These are phyloP conservation scores for Myrica gale DNA, from an alignment of 306 rosid genomes.

Conservation along the genomic window DNA sequence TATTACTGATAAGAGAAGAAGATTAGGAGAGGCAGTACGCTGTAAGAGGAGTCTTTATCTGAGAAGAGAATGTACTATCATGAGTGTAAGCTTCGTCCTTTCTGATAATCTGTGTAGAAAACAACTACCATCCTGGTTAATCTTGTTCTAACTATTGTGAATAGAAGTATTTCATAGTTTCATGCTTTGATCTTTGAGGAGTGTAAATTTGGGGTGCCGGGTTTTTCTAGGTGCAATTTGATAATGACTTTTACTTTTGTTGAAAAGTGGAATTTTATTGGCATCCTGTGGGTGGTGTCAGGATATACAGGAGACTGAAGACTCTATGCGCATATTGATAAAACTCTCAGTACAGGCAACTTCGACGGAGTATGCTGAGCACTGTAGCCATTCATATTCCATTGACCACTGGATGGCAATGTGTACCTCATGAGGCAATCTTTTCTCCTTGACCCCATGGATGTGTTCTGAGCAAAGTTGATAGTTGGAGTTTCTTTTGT, in stretches of 20 bases:
- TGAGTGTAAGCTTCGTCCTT: not conserved
- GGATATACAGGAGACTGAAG: not conserved
- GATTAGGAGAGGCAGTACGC: not conserved
- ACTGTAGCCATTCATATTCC: slow-evolving; percentile 5
- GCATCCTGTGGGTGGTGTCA: not conserved
- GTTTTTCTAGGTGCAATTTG: too few species aligned
- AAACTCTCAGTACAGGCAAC: not conserved
- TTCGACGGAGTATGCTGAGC: slow-evolving; percentile 15
- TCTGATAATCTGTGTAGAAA: slow-evolving; percentile 1
- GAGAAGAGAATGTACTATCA: not conserved
- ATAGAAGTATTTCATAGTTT: too few species aligned
- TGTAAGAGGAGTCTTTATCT: not conserved
- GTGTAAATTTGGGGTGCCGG: too few species aligned
- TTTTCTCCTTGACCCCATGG: slow-evolving; percentile 19
- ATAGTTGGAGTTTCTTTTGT: slow-evolving; percentile 18
- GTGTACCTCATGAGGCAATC: slow-evolving; percentile 10
- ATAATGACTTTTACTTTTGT: too few species aligned
- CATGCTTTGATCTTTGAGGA: too few species aligned
- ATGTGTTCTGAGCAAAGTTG: not conserved
- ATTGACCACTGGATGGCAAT: slow-evolving; percentile 15
- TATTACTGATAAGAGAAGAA: not conserved
- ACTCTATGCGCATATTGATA: too few species aligned
- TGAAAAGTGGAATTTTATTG: not conserved
- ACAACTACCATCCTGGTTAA: not conserved
- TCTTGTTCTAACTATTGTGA: not conserved